A percentile compares a stretch with the other conserved stretches of the same genome.
Evolutionary conservation across 2,329 filamentous ascomycete species (phyloP).

Genomic region (Myriosclerotinia scirpicola): DNA sequence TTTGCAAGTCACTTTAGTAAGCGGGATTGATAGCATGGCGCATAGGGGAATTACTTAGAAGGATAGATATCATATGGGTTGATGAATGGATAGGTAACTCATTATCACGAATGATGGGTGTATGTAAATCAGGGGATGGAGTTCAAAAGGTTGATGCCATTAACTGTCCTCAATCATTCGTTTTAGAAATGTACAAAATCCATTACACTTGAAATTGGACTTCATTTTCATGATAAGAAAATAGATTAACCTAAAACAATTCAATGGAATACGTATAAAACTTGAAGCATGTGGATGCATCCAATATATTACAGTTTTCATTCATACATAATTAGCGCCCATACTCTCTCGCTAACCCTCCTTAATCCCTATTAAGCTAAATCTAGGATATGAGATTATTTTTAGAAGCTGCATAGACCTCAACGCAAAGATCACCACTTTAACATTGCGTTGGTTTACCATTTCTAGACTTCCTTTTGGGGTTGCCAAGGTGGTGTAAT

Average conservation of each 20-base stretch:
- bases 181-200: neutral
- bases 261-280: neutral
- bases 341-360: neutral
- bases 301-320: neutral
- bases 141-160: neutral
- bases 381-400: neutral
- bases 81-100: neutral
- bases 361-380: neutral
- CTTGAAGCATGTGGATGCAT: neutral
- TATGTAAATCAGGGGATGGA: neutral
- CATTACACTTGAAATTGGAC: neutral
- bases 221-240: neutral
- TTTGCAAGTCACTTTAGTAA: conserved; percentile 2
- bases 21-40: conserved; percentile 4
- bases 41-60: neutral
- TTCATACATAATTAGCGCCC: neutral
- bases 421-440: neutral
- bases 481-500: neutral
- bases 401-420: neutral
- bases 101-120: neutral
- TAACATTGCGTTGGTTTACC: neutral
- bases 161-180: neutral
- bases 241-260: conserved; percentile 1
- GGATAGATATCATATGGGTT: neutral
- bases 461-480: neutral